Evolutionary conservation across 1,284 basidiomycete species (phyloP).

Genomic region (Vanrija humicola): DNA sequence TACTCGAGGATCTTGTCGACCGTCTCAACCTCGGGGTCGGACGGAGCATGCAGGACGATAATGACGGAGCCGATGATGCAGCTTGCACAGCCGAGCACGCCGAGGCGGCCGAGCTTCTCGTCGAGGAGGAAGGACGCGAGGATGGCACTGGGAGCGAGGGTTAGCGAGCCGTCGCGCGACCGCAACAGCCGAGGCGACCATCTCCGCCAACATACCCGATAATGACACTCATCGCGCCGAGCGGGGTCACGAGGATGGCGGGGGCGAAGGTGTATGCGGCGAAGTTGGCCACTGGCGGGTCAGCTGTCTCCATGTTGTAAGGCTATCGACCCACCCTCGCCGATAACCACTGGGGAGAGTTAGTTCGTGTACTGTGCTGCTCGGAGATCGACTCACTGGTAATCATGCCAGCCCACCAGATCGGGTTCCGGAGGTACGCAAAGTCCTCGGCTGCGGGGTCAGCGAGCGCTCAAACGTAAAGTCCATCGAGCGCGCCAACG

Average conservation of each 20-base stretch:
- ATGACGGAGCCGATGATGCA: slow-evolving; percentile 71
- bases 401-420: slow-evolving; percentile 97
- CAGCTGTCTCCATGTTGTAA: too few relatives aligned
- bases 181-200: neutral
- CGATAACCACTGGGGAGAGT: slow-evolving; percentile 66
- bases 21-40: slow-evolving; percentile 88
- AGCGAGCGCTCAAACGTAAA: neutral
- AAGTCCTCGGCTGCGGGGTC: slow-evolving; percentile 65
- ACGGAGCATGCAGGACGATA: slow-evolving; percentile 94
- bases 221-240: slow-evolving; percentile 94
- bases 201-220: slow-evolving; percentile 62
- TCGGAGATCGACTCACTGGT: slow-evolving; percentile 64
- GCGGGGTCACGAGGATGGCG: slow-evolving; percentile 91
- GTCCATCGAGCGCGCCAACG: slow-evolving; percentile 50
- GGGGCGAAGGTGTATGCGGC: slow-evolving; percentile 98
- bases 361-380: slow-evolving; percentile 2
- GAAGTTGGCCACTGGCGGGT: slow-evolving; percentile 82
- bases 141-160: slow-evolving; percentile 60
- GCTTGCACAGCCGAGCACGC: slow-evolving; percentile 84
- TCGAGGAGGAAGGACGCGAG: slow-evolving; percentile 89
- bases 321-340: slow-evolving; percentile 86
- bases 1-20: slow-evolving; percentile 84
- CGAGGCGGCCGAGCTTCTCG: slow-evolving; percentile 90
- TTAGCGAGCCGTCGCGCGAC: neutral
- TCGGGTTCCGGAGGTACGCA: slow-evolving; percentile 83